A percentile compares a stretch with the other conserved stretches of the same genome.
These are phyloP conservation scores for Sarocladium strictum DNA, from an alignment of 2,329 filamentous ascomycete species.

Conservation along the genomic window DNA sequence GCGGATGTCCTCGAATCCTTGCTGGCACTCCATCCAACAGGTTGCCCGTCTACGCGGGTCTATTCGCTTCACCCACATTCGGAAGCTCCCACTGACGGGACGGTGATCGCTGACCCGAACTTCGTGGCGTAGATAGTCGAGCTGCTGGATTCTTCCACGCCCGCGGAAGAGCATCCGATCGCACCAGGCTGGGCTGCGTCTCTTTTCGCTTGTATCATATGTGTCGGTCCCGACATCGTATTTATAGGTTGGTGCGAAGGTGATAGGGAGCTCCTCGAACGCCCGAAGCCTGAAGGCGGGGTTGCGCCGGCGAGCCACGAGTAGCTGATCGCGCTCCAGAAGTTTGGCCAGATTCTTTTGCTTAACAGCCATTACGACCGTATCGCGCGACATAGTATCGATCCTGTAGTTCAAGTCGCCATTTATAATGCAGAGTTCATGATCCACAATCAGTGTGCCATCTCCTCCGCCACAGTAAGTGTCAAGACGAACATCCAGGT, in stretches of 20 bases:
- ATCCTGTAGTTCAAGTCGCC: conserved; percentile 98
- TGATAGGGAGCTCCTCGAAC: conserved; percentile 86
- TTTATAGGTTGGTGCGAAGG: conserved; percentile 94
- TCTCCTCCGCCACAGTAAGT: conserved; percentile 89
- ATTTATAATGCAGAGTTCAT: conserved; percentile 95
- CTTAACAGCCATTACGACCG: conserved; percentile 79
- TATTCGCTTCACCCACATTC: conserved; percentile 78
- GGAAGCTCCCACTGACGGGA: conserved; percentile 82
- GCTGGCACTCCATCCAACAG: conserved; percentile 68
- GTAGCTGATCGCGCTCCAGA: conserved; percentile 86
- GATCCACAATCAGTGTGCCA: conserved; percentile 88
- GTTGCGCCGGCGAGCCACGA: conserved; percentile 83
- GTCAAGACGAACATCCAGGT: conserved; percentile 63
- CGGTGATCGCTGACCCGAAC: conserved; percentile 87
- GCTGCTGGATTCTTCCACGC: conserved; percentile 73
- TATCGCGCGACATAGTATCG: conserved; percentile 91
- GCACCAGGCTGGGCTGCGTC: conserved; percentile 91
- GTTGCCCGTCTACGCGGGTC: conserved; percentile 57
- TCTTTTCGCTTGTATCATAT: conserved; percentile 94
- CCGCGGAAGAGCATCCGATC: conserved; percentile 87
- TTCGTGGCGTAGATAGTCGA: conserved; percentile 85
- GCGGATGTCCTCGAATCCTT: conserved; percentile 68
- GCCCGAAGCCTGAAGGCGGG: conserved; percentile 82
- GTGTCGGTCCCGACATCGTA: conserved; percentile 94
- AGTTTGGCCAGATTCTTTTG: conserved; percentile 77